Conservation (phyloP, 139 green algal species). For the Raphidocelis subcapitata region DNA sequence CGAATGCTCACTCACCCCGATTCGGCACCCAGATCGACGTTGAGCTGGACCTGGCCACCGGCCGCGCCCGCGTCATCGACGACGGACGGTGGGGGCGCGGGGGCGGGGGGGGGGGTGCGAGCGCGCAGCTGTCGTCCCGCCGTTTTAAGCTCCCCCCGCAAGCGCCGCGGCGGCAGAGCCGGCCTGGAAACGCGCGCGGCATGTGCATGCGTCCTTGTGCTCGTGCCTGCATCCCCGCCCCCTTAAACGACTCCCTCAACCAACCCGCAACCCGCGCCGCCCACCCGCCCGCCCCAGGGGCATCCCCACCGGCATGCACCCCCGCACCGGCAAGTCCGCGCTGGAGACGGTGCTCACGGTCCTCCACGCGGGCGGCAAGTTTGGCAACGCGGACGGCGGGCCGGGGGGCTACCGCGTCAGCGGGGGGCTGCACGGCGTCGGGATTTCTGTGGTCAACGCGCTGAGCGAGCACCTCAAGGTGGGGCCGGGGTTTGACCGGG, state of each 20-base stretch:
- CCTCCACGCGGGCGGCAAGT: constrained; percentile 98
- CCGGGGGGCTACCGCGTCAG: constrained; percentile 76
- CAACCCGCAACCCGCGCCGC: neutral
- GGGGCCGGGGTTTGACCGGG: constrained; percentile 9
- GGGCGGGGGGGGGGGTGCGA: too few relatives aligned
- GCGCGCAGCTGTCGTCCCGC: too few relatives aligned
- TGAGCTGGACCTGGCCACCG: constrained; percentile 54
- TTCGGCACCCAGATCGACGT: constrained; percentile 56
- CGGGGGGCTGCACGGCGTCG: constrained; percentile 96
- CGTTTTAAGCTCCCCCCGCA: too few relatives aligned
- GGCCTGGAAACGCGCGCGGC: too few relatives aligned
- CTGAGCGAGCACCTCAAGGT: constrained; percentile 82
- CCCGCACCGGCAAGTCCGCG: constrained; percentile 78
- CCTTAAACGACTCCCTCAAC: too few relatives aligned
- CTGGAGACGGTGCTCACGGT: constrained; percentile 86
- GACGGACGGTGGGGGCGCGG: constrained; percentile 78
- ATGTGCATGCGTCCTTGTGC: too few relatives aligned
- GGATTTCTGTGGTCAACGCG: constrained; percentile 95
- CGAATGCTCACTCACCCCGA: too few relatives aligned
- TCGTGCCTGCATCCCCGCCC: too few relatives aligned
- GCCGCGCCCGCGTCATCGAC: constrained; percentile 80
- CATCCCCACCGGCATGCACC: constrained; percentile 92
- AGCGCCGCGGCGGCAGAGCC: too few relatives aligned
- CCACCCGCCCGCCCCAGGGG: constrained; percentile 35
- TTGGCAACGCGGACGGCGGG: constrained; percentile 69